Base-by-base conservation (phyloP, 192 early-diverging fungal species). In the Funneliformis geosporum region DNA sequence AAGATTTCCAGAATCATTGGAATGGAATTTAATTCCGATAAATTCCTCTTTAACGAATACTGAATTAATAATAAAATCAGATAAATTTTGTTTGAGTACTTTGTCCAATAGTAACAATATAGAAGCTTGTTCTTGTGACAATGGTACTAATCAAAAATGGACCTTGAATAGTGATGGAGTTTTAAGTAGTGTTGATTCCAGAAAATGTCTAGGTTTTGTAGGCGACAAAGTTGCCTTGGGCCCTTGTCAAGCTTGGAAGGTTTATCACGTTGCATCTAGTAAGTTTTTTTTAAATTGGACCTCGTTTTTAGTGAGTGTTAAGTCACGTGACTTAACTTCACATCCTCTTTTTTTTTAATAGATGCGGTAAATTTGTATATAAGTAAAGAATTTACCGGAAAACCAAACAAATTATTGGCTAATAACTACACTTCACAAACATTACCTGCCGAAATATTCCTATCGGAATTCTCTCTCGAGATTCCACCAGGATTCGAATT, bases 401-500 rank as follows among this genome's bases (percentile, higher is more conserved):
- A 69, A 2, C 23, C 25, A n/a, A 47, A 28, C 5, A 23, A 55
- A 43, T 21, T 79, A 21, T 28, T 40, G 0, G 10, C 60, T 10
- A 28, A 38, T 27, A 55, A 10, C n/a, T 79, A 79, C 42, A 69
- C 65, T 42, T 69, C 42, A 11, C 1, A 79, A 79, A 23, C 11
- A 27, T 66, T 79, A 25, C 77, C 77, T 1, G 8, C 67, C 11
- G n/a, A 44, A 8, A 79, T 79, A 18, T 79, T 79, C 18, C 60
- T 28, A 21, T 55, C 67, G 1, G 46, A 46, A 55, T 79, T 79
- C 50, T 79, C 77, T 16, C 12, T 79, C 12, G 77, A 79, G n/a
- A 69, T 79, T 69, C 77, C 77, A 33, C 77, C 77, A 3, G 77
- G 77, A 21, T 79, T 70, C 18, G 46, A 69, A 79, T 79, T 79